These are phyloP conservation scores for Rhizoclosmatium sp. DNA, from an alignment of 192 early-diverging fungal species.

Conservation along the genomic window DNA sequence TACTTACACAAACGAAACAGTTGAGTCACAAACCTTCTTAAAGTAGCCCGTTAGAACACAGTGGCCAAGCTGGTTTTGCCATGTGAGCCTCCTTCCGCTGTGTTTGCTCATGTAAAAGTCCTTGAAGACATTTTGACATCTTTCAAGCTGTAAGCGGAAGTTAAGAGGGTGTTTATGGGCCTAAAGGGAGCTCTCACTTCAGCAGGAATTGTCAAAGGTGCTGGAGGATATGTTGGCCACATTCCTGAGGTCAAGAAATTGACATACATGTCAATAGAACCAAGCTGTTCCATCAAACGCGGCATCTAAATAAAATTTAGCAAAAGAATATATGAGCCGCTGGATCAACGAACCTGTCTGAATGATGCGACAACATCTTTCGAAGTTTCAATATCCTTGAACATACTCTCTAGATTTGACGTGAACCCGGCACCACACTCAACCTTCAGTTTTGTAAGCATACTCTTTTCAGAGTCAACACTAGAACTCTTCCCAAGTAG, in stretches of 20 bases:
- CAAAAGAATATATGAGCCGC: not conserved
- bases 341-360: constrained; percentile 36
- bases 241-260: constrained; percentile 85
- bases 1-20: constrained; percentile 36
- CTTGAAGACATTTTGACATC: constrained; percentile 69
- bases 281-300: constrained; percentile 38
- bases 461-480: constrained; percentile 86
- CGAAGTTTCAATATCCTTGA: constrained; percentile 91
- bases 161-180: not conserved
- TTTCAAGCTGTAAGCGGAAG: constrained; percentile 51
- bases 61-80: constrained; percentile 85
- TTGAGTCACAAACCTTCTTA: constrained; percentile 54
- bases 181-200: constrained; percentile 56
- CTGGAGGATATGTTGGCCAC: constrained; percentile 92
- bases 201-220: constrained; percentile 72
- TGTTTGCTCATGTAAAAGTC: constrained; percentile 84
- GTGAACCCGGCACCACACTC: constrained; percentile 96
- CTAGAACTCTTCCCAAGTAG: constrained; percentile 80
- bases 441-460: constrained; percentile 81
- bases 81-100: constrained; percentile 81
- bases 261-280: constrained; percentile 70
- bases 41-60: constrained; percentile 74
- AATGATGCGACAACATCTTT: constrained; percentile 71
- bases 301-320: constrained; percentile 34
- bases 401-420: constrained; percentile 93